Evolutionary conservation across 345 rosid species (phyloP).

Genomic region (Clarkia xantiana): DNA sequence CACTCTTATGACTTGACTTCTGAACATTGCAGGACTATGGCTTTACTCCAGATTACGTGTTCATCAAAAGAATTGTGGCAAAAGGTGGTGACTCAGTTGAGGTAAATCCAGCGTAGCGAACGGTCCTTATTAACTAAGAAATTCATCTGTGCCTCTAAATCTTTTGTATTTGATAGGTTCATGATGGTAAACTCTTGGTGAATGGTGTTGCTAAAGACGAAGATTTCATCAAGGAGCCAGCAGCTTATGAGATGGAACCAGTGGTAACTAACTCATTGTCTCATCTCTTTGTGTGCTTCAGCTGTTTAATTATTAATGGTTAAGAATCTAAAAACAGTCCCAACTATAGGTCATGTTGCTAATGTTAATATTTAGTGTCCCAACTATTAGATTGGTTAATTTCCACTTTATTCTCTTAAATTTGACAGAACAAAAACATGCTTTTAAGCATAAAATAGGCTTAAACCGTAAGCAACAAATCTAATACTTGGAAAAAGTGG

Average conservation of each 20-base stretch:
- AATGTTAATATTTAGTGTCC: too few relatives aligned
- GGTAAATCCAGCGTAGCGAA: constrained; percentile 24
- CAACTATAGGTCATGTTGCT: too few relatives aligned
- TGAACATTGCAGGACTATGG: constrained; percentile 40
- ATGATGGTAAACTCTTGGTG: constrained; percentile 59
- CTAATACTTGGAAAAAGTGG: too few relatives aligned
- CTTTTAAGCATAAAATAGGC: too few relatives aligned
- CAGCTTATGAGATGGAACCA: constrained; percentile 54
- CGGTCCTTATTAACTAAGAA: neutral
- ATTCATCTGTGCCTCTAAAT: neutral
- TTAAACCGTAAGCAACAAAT: too few relatives aligned
- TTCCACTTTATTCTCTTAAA: too few relatives aligned
- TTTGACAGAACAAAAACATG: too few relatives aligned
- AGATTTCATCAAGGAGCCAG: constrained; percentile 62
- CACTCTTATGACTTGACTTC: too few relatives aligned
- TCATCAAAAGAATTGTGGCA: constrained; percentile 83
- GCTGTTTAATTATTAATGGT: neutral
- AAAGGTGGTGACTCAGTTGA: constrained; percentile 74
- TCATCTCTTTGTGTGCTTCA: neutral
- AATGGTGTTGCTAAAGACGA: constrained; percentile 54
- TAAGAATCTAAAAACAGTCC: too few relatives aligned
- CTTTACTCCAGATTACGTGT: constrained; percentile 43
- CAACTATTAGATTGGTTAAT: too few relatives aligned
- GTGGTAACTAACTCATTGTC: constrained; percentile 20
- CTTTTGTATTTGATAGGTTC: constrained; percentile 30